Conservation (phyloP, 2,329 filamentous ascomycete genomes). For the Seiridium unicorne region DNA sequence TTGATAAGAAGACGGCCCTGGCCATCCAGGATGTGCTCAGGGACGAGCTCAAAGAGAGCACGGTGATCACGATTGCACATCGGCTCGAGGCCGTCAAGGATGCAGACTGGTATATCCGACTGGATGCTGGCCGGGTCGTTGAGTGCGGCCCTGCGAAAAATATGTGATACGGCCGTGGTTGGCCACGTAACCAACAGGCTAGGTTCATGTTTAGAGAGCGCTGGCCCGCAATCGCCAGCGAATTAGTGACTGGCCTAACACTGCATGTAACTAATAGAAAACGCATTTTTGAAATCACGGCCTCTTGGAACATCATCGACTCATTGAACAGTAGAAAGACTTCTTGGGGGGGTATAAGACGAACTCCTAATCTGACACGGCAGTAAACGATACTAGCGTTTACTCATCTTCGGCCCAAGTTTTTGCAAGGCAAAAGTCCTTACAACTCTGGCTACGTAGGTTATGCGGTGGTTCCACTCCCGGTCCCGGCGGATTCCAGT, state of each 20-base stretch:
- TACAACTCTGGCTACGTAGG: not conserved
- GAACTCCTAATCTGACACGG: constrained; percentile 4
- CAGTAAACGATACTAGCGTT: not conserved
- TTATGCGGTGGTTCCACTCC: constrained; percentile 43
- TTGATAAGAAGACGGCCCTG: constrained; percentile 57
- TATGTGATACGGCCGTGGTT: not conserved
- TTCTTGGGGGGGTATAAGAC: not conserved
- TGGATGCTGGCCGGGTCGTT: constrained; percentile 51
- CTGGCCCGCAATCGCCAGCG: too few relatives aligned
- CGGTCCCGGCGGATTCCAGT: constrained; percentile 63
- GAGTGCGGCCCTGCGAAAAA: constrained; percentile 39
- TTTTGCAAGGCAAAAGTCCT: not conserved
- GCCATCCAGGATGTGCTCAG: constrained; percentile 57
- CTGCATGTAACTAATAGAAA: too few relatives aligned
- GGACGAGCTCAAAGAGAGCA: constrained; percentile 52
- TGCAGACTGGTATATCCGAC: constrained; percentile 52
- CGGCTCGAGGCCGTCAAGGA: constrained; percentile 61
- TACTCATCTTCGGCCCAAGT: not conserved
- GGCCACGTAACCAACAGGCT: too few relatives aligned
- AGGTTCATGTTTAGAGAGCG: too few relatives aligned
- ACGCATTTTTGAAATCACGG: too few relatives aligned
- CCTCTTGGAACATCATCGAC: too few relatives aligned
- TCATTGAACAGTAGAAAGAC: not conserved
- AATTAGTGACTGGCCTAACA: too few relatives aligned
- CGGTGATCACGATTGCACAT: constrained; percentile 67